Conservation (phyloP, 2,329 filamentous ascomycete genomes). For the Ophiostoma quercus region DNA sequence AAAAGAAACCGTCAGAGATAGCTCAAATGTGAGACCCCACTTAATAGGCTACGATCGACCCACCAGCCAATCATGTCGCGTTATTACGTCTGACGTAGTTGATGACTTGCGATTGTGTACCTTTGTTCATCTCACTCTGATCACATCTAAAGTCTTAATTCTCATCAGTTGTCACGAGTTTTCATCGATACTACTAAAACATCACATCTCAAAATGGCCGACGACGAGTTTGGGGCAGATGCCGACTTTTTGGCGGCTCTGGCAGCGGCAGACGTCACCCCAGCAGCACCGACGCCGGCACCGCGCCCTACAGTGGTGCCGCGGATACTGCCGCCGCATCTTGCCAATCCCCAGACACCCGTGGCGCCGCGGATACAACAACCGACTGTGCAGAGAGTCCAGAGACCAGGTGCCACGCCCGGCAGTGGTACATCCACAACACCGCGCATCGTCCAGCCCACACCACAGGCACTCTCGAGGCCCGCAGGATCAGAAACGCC, state of each 20-base stretch:
- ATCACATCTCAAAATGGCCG: conserved; percentile 29
- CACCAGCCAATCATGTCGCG: neutral
- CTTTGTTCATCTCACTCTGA: neutral
- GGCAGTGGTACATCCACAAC: conserved; percentile 27
- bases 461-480: conserved; percentile 73
- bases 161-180: neutral
- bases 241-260: conserved; percentile 53
- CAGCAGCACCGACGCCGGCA: conserved; percentile 26
- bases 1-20: neutral
- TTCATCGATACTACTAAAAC: neutral
- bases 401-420: conserved; percentile 32
- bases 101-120: neutral
- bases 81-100: conserved; percentile 10
- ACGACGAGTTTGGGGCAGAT: conserved; percentile 55
- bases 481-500: conserved; percentile 1
- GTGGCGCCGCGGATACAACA: conserved; percentile 43
- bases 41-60: neutral
- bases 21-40: neutral
- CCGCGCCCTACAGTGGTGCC: conserved; percentile 26
- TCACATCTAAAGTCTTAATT: neutral
- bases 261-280: conserved; percentile 42
- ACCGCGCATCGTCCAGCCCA: conserved; percentile 71
- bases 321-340: neutral
- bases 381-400: conserved; percentile 52
- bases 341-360: conserved; percentile 36